Percentiles rank a stretch among this genome's conserved stretches.
phyloP scores from a whole-genome alignment of 495 filamentous ascomycete species.

The Penicillium soppii region DNA sequence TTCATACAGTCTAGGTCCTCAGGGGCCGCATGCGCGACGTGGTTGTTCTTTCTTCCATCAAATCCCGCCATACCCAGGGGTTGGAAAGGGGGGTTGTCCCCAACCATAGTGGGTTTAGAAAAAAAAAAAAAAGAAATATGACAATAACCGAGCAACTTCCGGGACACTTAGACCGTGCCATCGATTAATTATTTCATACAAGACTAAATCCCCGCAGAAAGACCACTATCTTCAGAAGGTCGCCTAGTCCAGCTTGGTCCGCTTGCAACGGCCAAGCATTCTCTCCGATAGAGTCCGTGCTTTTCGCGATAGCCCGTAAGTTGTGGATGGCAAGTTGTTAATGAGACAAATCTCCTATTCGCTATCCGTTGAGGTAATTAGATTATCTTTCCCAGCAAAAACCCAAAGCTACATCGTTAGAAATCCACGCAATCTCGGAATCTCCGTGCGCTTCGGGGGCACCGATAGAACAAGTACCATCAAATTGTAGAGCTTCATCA shows the following conservation, averaged over 20 bases:
- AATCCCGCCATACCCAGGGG: slow-evolving; percentile 15
- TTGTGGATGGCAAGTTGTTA: background rate
- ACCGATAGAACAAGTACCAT: background rate
- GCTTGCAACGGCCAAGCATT: background rate
- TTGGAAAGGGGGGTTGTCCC: slow-evolving; percentile 8
- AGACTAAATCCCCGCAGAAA: background rate
- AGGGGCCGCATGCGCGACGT: slow-evolving; percentile 22
- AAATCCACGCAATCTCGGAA: slow-evolving; percentile 18
- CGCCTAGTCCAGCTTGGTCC: background rate
- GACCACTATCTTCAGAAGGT: background rate
- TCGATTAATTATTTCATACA: background rate
- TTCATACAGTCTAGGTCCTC: slow-evolving; percentile 6
- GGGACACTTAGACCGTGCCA: background rate
- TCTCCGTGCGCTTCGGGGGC: slow-evolving; percentile 10
- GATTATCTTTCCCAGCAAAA: background rate
- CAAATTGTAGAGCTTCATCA: slow-evolving; percentile 19
- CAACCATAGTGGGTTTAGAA: slow-evolving; percentile 10
- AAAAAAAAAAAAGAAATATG: background rate
- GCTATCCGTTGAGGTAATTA: background rate
- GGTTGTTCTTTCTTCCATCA: slow-evolving; percentile 21
- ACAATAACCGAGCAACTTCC: background rate
- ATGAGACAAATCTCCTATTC: background rate
- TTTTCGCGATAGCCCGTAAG: slow-evolving; percentile 1
- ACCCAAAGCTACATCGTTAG: slow-evolving; percentile 1
- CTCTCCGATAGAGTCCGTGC: slow-evolving; percentile 9